phyloP scores from a whole-genome alignment of 1,284 basidiomycete genomes.

The Ganoderma leucocontextum region DNA sequence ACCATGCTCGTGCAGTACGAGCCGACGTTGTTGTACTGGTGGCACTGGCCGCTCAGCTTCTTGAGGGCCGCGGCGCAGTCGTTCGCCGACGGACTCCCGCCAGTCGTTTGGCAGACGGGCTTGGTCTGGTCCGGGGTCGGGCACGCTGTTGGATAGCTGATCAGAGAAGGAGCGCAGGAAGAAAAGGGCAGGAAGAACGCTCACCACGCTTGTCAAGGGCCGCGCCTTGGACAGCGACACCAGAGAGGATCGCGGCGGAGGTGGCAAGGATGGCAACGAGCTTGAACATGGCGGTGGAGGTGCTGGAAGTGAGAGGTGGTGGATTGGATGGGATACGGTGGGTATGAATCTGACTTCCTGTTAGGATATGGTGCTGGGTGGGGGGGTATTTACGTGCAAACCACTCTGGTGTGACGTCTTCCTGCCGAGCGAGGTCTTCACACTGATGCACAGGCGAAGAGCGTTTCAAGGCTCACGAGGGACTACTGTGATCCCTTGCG shows the following conservation, averaged over 20 bases:
- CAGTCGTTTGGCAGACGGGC: constrained; percentile 13
- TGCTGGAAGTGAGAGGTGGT: neutral
- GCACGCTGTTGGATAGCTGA: neutral
- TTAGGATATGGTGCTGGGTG: neutral
- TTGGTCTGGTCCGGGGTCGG: constrained; percentile 1
- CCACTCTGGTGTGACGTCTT: neutral
- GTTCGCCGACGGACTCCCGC: constrained; percentile 1
- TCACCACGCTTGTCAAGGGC: constrained; percentile 2
- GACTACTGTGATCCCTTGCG: neutral
- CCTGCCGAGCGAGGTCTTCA: neutral
- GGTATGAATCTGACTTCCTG: neutral
- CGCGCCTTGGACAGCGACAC: constrained; percentile 4
- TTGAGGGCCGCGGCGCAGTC: constrained; percentile 9
- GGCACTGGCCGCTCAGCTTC: constrained; percentile 10
- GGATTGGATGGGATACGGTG: neutral
- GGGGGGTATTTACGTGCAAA: neutral
- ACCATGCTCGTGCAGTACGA: constrained; percentile 10
- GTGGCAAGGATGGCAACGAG: constrained; percentile 8
- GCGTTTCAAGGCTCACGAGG: neutral
- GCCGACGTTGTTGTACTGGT: constrained; percentile 11
- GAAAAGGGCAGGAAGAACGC: neutral
- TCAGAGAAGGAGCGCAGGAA: neutral
- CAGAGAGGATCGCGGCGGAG: neutral
- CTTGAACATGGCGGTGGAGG: constrained; percentile 7
- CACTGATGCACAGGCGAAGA: neutral